Percentiles rank a stretch among this genome's conserved stretches.
Conservation (phyloP, 495 filamentous ascomycete genomes). For the Neurospora sp. region DNA sequence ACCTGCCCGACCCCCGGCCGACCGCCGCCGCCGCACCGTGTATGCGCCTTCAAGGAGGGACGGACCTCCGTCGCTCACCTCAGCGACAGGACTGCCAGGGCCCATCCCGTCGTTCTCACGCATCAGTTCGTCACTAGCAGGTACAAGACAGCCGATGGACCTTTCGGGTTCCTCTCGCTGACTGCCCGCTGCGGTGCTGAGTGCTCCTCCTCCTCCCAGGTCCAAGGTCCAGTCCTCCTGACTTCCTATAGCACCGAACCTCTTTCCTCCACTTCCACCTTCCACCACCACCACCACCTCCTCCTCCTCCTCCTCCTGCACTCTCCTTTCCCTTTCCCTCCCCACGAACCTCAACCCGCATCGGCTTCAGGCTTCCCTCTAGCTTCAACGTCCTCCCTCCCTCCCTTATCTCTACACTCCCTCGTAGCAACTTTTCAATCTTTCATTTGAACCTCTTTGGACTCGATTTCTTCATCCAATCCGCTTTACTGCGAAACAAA, state of each 20-base stretch:
- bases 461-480: conserved; percentile 11
- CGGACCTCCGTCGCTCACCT: background rate
- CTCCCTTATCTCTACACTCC: conserved; percentile 21
- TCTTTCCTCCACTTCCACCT: background rate
- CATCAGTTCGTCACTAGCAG: background rate
- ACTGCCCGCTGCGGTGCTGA: background rate
- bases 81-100: background rate
- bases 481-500: background rate
- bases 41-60: background rate
- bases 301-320: conserved; percentile 17
- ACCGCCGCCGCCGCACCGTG: background rate
- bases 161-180: background rate
- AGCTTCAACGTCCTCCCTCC: conserved; percentile 5
- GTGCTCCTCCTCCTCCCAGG: background rate
- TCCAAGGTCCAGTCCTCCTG: background rate
- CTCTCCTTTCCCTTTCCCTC: conserved; percentile 14
- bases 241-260: background rate
- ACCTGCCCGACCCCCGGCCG: background rate
- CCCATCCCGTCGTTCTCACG: background rate
- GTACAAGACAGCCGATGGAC: background rate
- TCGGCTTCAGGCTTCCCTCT: conserved; percentile 9
- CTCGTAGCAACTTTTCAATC: conserved; percentile 21
- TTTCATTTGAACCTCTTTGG: conserved; percentile 24
- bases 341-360: background rate
- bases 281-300: conserved; percentile 5